These are phyloP conservation scores for Rosa lucieae DNA, from an alignment of 306 rosid genomes.

Conservation along the genomic window DNA sequence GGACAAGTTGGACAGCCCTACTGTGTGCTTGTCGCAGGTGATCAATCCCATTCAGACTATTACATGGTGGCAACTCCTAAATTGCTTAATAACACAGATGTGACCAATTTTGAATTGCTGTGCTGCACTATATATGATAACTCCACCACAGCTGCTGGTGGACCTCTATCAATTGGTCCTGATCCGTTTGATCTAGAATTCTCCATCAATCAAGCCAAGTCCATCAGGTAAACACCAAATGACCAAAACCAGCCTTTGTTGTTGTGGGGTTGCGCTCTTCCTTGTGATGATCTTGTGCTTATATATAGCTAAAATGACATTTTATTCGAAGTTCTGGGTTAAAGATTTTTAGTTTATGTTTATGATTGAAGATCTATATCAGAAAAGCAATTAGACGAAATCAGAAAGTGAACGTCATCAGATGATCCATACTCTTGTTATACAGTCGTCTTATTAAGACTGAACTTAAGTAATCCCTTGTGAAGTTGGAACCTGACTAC, in stretches of 20 bases:
- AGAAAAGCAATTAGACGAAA: no score
- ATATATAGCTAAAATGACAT: not conserved
- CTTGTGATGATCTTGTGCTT: not conserved
- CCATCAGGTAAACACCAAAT: constrained; percentile 47
- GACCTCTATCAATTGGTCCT: constrained; percentile 55
- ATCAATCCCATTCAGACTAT: constrained; percentile 48
- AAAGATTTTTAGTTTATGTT: not conserved
- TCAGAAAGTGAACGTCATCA: no score
- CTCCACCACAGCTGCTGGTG: constrained; percentile 41
- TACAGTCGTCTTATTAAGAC: not conserved
- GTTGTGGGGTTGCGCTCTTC: not conserved
- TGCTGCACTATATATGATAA: constrained; percentile 46
- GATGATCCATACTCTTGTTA: not conserved
- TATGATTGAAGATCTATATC: no score
- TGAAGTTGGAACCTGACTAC: constrained; percentile 71
- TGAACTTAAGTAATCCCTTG: not conserved
- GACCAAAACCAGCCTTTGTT: not conserved
- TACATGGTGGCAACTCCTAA: constrained; percentile 72
- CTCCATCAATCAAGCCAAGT: constrained; percentile 52
- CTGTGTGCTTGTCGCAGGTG: constrained; percentile 61
- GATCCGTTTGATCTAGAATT: constrained; percentile 51
- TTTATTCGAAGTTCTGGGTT: not conserved
- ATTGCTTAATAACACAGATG: constrained; percentile 16
- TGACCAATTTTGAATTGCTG: constrained; percentile 36
- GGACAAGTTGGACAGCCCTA: constrained; percentile 83